Conservation (phyloP, 805 yeast species). For the Millerago galiae region DNA sequence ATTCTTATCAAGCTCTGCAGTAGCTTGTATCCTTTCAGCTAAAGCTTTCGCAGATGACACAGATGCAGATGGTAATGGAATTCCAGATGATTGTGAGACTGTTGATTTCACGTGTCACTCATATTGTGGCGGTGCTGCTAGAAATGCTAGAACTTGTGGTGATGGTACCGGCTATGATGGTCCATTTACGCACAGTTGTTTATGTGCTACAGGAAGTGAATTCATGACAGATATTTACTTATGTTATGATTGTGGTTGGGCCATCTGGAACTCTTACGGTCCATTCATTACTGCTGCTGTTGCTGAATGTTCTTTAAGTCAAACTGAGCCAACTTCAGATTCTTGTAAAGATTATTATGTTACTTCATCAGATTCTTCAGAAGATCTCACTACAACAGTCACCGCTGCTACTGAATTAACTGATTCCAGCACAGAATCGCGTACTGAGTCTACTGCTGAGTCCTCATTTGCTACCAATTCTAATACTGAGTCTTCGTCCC, state of each 20-base stretch:
- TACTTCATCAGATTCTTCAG: not conserved
- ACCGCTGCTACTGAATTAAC: not conserved
- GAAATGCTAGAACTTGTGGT: constrained; percentile 6
- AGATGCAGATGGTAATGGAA: no score
- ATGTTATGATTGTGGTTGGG: constrained; percentile 9
- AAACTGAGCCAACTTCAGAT: constrained; percentile 6
- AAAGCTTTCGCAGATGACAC: not conserved
- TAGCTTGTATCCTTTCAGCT: not conserved
- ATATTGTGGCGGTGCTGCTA: constrained; percentile 6
- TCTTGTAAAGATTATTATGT: not conserved
- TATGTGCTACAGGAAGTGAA: constrained; percentile 3
- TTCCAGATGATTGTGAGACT: not conserved
- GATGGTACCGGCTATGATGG: not conserved
- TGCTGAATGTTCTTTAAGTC: constrained; percentile 5
- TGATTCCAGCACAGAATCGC: no score
- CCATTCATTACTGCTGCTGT: not conserved
- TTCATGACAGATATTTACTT: constrained; percentile 1
- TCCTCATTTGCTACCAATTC: no score
- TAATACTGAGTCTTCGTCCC: no score
- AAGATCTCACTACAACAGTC: not conserved
- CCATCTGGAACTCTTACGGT: constrained; percentile 6
- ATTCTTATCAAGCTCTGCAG: not conserved
- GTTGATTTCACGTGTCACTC: constrained; percentile 1
- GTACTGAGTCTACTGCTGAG: no score
- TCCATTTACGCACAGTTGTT: constrained; percentile 7